phyloP scores from a whole-genome alignment of 2,329 filamentous ascomycete genomes.

The Torrubiella hemipterigena region DNA sequence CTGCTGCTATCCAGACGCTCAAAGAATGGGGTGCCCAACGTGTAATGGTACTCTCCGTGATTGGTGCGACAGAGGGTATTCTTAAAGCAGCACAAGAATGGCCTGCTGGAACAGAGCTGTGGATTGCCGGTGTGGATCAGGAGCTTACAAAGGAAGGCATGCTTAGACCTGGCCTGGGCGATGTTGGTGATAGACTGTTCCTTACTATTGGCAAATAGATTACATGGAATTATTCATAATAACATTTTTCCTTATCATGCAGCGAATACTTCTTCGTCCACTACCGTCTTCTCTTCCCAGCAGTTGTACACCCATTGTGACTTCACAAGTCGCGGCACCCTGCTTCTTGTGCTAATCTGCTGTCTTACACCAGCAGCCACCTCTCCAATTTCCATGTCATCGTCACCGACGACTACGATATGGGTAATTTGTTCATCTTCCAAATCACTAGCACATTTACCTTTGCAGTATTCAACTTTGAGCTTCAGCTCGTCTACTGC shows the following conservation, averaged over 20 bases:
- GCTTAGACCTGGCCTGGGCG: slow-evolving; percentile 81
- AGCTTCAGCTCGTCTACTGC: slow-evolving; percentile 35
- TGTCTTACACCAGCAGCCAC: slow-evolving; percentile 31
- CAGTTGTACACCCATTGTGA: slow-evolving; percentile 65
- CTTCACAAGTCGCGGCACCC: slow-evolving; percentile 57
- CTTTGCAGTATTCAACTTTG: slow-evolving; percentile 59
- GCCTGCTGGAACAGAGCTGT: slow-evolving; percentile 66
- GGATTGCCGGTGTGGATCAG: slow-evolving; percentile 69
- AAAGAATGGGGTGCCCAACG: slow-evolving; percentile 83
- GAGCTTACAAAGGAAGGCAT: slow-evolving; percentile 69
- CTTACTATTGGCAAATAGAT: slow-evolving; percentile 71
- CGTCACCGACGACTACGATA: slow-evolving; percentile 41
- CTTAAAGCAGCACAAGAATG: slow-evolving; percentile 61
- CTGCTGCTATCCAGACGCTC: slow-evolving; percentile 79
- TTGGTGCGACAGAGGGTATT: slow-evolving; percentile 64
- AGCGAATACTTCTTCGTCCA: slow-evolving; percentile 63
- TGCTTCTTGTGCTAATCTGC: slow-evolving; percentile 29
- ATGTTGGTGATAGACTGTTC: slow-evolving; percentile 84
- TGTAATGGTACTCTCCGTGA: slow-evolving; percentile 63
- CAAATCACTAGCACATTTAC: slow-evolving; percentile 37
- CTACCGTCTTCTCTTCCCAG: slow-evolving; percentile 64
- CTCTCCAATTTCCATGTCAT: slow-evolving; percentile 23
- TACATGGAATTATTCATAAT: not conserved
- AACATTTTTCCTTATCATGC: slow-evolving; percentile 10
- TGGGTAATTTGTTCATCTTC: slow-evolving; percentile 55